Conservation (phyloP, 2,329 filamentous ascomycete species). For the Tetracladium maxilliforme region DNA sequence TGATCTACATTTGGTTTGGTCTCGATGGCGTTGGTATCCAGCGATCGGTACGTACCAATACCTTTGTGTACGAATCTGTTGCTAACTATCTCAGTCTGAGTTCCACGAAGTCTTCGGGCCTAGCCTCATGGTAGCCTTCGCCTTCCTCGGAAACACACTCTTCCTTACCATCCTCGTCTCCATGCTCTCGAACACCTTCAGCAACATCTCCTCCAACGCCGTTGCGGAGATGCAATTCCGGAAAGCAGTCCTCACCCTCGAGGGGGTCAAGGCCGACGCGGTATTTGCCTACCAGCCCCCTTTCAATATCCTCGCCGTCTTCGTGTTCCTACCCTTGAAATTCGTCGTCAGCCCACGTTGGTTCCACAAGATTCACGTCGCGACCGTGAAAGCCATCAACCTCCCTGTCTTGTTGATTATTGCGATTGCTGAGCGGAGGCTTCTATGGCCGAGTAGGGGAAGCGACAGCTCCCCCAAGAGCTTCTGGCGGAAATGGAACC, state of each 20-base stretch:
- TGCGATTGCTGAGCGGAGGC: conserved; percentile 52
- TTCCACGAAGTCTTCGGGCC: conserved; percentile 74
- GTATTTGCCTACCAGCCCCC: conserved; percentile 73
- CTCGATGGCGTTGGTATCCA: conserved; percentile 67
- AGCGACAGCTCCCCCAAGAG: conserved; percentile 8
- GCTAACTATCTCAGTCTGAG: conserved; percentile 21
- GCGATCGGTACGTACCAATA: conserved; percentile 25
- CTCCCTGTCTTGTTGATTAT: conserved; percentile 61
- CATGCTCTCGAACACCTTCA: conserved; percentile 75
- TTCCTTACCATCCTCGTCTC: conserved; percentile 84
- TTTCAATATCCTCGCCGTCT: conserved; percentile 67
- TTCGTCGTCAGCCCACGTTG: conserved; percentile 66
- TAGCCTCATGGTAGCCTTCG: conserved; percentile 67
- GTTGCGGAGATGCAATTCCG: conserved; percentile 76
- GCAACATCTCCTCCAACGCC: conserved; percentile 61
- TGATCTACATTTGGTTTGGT: conserved; percentile 89
- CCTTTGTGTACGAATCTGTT: not conserved
- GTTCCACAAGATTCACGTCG: conserved; percentile 85
- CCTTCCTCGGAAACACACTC: conserved; percentile 74
- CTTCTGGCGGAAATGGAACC: conserved; percentile 7
- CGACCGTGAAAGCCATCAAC: conserved; percentile 59
- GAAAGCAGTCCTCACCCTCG: conserved; percentile 65
- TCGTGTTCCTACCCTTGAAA: conserved; percentile 62
- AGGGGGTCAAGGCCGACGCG: conserved; percentile 74
- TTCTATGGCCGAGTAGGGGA: conserved; percentile 37